Evolutionary conservation across 352 stramenopile genomes (phyloP), one percentile per base, ranked within the genome.

Genomic region (Achlya hypogyna): DNA sequence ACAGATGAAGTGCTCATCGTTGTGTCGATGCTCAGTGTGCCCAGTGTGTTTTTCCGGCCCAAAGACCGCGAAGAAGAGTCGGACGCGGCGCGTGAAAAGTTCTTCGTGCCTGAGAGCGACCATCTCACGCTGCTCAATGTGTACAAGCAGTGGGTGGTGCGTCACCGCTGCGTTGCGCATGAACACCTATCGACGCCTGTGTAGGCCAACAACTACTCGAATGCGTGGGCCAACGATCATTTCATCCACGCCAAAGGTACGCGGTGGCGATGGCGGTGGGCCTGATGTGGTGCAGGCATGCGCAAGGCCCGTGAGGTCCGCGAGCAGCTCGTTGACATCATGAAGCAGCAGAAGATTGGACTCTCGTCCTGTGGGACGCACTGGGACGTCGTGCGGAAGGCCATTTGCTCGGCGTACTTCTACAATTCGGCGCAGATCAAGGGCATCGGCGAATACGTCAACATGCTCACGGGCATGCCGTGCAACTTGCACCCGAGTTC

Each of bases 391-490:
- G 93, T 99, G 42, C 88, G 97, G 34, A 98, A 99, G 78, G 91
- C 96, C 0, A 99, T 99, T 72, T 99, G 97, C 78, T 98, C 96
- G 22, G 96, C 96, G 14, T 99, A 99, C 77, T 99, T 99, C 70
- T 98, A 98, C 91, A 99, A 99, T 71, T 96, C 89, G 51, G 97
- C 96, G 12, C 96, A 98, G 71, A 98, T 99, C 74, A 99, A 99
- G 79, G 96, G 96, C 22, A 98, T 99, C 63, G 96, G 96, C 28
- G 96, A 99, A 75, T 99, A 99, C 75, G 95, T 99, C n/a, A 99
- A 99, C 76, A 98, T 99, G 91, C 78, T 99, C 22, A 98, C 91
- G 34, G 96, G 96, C 18, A 98, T 99, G 77, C 96, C 97, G 43
- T 98, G 90, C 71, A 87, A 98, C 34, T 72, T 99, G 23, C 97